Conservation (phyloP, 1,139 yeast species). For the Yamadazyma dushanensis region DNA sequence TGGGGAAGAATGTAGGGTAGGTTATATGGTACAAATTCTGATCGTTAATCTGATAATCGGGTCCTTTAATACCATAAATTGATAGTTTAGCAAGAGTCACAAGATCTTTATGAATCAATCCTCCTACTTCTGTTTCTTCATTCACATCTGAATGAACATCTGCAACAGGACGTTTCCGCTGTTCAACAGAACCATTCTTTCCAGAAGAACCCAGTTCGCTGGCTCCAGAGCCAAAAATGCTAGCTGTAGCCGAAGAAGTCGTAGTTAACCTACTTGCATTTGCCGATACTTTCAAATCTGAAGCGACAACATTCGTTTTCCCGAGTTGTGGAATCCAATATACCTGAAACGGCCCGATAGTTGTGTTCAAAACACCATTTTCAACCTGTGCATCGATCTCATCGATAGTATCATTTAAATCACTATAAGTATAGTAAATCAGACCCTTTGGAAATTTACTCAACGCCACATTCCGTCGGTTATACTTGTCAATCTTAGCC, state of each 20-base stretch:
- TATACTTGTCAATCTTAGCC: slow-evolving; percentile 26
- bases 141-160: too few relatives aligned
- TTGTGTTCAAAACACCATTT: slow-evolving; percentile 7
- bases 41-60: slow-evolving; percentile 36
- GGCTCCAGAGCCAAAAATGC: too few relatives aligned
- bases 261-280: too few relatives aligned
- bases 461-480: slow-evolving; percentile 38
- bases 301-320: too few relatives aligned
- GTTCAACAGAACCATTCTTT: too few relatives aligned
- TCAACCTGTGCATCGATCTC: slow-evolving; percentile 24
- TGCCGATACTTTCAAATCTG: too few relatives aligned
- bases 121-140: slow-evolving; percentile 4
- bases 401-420: slow-evolving; percentile 27
- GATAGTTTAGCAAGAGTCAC: slow-evolving; percentile 41
- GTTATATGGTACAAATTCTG: slow-evolving; percentile 49
- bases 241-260: too few relatives aligned
- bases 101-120: slow-evolving; percentile 39
- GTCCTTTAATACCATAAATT: slow-evolving; percentile 44
- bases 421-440: slow-evolving; percentile 34
- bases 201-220: too few relatives aligned
- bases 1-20: slow-evolving; percentile 48
- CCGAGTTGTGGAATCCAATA: slow-evolving; percentile 9
- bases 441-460: slow-evolving; percentile 33
- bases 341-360: slow-evolving; percentile 36
- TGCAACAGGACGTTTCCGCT: too few relatives aligned